These are phyloP conservation scores for Calocybe indica DNA, from an alignment of 768 basidiomycete species.

Conservation along the genomic window DNA sequence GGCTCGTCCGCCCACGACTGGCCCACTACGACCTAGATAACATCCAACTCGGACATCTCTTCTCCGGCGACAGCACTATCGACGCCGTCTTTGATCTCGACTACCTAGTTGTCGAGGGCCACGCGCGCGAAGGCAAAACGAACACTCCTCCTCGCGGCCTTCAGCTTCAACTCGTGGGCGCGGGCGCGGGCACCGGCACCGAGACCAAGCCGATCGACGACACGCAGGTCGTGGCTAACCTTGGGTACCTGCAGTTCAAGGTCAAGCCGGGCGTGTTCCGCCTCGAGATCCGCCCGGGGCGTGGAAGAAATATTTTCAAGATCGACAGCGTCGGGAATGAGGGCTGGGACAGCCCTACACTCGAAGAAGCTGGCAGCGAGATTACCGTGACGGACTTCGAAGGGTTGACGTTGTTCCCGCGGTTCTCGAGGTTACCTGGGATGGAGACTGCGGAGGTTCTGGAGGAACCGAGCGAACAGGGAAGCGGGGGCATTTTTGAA, in stretches of 20 bases:
- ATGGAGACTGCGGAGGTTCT: slow-evolving; percentile 84
- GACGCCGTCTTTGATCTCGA: slow-evolving; percentile 85
- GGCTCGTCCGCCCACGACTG: slow-evolving; percentile 89
- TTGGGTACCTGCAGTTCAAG: slow-evolving; percentile 96
- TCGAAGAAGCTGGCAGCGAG: slow-evolving; percentile 63
- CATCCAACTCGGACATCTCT: slow-evolving; percentile 71
- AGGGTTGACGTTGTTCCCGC: slow-evolving; percentile 84
- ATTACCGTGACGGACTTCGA: slow-evolving; percentile 87
- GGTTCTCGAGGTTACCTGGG: slow-evolving; percentile 61
- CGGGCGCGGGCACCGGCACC: slow-evolving; percentile 1
- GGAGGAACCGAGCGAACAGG: slow-evolving; percentile 30
- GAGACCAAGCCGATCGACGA: slow-evolving; percentile 59
- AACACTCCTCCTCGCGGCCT: slow-evolving; percentile 80
- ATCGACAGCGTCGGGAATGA: slow-evolving; percentile 86
- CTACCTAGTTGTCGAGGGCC: slow-evolving; percentile 90
- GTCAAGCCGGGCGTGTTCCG: slow-evolving; percentile 85
- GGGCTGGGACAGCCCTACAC: slow-evolving; percentile 78
- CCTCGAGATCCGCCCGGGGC: slow-evolving; percentile 77
- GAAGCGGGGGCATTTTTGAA: slow-evolving; percentile 36
- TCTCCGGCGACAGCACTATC: slow-evolving; percentile 55
- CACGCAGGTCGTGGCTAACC: slow-evolving; percentile 88
- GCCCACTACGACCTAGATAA: slow-evolving; percentile 94
- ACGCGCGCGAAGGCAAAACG: slow-evolving; percentile 69
- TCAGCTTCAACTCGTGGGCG: slow-evolving; percentile 72
- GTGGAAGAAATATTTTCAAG: slow-evolving; percentile 72